Base-by-base conservation (phyloP, 2,329 filamentous ascomycete species). In the Simplicillium aogashimaense region DNA sequence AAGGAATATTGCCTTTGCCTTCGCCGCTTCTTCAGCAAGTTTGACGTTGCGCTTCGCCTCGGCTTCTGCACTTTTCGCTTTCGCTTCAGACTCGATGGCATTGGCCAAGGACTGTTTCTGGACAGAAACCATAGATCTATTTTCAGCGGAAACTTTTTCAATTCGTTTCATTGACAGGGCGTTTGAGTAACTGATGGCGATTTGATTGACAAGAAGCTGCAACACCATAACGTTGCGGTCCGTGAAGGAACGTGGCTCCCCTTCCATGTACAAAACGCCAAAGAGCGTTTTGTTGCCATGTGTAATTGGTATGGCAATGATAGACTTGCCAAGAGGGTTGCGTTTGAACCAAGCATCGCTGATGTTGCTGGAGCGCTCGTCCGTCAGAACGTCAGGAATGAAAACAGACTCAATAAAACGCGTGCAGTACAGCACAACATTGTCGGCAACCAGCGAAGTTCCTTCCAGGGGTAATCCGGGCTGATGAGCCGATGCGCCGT, bases 1-100 rank as follows among this genome's bases (percentile, higher is more conserved):
- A 35, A 85, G 65, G 61, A 90, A 90, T 42, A 89, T 86, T 3
- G 80, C 83, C 57, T 90, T 90, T 31, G 84, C 85, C 59, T 84
- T 86, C 16, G 84, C 83, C 10, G 85, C 85, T 57, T 90, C 85
- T 55, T 90, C 84, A 13, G 86, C 86, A 31, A 89, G 71, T 59
- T 85, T 82, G 55, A 89, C 83, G 56, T 86, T 87, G 44, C 81
- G 76, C 53, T 85, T 78, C 7, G 85, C 85, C 53, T 86, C 78
- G 1, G 81, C 77, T 56, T 89, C 83, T 1, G 85, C 85, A 39
- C 75, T 66, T 57, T 86, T 87, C 9, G 85, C 84, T 57, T 88
- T 87, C 44, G 73, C 73, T 57, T 89, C 83, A 1, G 84, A 81
- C 44, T 81, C 76, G 41, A 80, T 70, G 11, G 85, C 84, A 53